phyloP scores from a whole-genome alignment of 2,329 filamentous ascomycete species.

The Escovopsis sp. region DNA sequence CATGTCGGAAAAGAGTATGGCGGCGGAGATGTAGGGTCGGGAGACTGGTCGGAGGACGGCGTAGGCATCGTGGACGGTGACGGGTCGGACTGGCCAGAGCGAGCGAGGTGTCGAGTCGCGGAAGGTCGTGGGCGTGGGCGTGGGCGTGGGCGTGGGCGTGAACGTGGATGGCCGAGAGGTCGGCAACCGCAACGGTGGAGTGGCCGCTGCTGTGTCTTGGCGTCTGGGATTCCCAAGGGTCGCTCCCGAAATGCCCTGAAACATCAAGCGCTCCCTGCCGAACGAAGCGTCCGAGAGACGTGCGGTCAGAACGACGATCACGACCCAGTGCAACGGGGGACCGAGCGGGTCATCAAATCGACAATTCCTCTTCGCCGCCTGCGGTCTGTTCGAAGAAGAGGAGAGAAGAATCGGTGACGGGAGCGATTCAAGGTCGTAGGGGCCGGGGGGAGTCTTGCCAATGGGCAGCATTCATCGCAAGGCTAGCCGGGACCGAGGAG shows the following conservation, averaged over 20 bases:
- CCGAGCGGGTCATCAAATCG: conserved; percentile 1
- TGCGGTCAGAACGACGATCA: background rate
- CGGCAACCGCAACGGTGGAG: background rate
- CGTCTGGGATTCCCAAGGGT: background rate
- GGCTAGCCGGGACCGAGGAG: no score
- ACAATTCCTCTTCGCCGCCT: background rate
- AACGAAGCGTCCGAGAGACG: background rate
- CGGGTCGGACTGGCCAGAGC: background rate
- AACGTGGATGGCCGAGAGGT: background rate
- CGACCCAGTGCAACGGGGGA: background rate
- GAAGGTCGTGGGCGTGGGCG: no score
- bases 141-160: no score
- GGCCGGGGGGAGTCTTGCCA: conserved; percentile 2
- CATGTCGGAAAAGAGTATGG: conserved; percentile 26
- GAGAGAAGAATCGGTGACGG: conserved; percentile 1
- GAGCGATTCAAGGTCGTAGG: conserved; percentile 1
- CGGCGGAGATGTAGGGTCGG: conserved; percentile 21
- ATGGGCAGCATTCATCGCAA: conserved; percentile 3
- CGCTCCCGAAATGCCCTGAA: background rate
- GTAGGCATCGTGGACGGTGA: conserved; percentile 25
- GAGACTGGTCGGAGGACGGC: conserved; percentile 26
- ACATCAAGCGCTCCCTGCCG: background rate
- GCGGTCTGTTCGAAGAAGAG: background rate
- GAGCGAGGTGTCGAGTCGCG: background rate
- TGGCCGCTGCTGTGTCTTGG: background rate